Evolutionary conservation across 2,329 filamentous ascomycete genomes (phyloP), one percentile per base, ranked within the genome.

Genomic region (Aspergillus sp.): DNA sequence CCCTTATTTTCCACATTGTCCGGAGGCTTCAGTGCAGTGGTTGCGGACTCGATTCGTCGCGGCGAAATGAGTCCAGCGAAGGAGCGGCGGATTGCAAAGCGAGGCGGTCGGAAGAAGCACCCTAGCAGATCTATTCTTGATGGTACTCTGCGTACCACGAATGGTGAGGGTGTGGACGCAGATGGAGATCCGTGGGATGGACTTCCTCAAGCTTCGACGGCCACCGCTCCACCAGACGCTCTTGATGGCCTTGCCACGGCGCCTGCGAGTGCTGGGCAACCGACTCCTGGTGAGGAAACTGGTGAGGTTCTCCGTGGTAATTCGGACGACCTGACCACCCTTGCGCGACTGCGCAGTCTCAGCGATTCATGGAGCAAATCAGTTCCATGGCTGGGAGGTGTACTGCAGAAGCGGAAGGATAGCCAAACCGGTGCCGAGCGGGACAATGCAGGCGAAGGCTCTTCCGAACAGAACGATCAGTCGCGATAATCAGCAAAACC

Each of bases 11-110:
- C 84, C 31, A 86, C 88, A 0, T 78, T 90, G 1, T 87, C 84
- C 2, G 84, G 82, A 1, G 84, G 84, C 0, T 79, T 91, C 17
- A 86, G 82, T 70, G 87, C 84, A 1, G 84, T 90, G 52, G 86
- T 90, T 6, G 87, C 87, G 8, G 87, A 90, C 65, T 83, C 86
- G 23, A 78, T 89, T 28, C 82, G 87, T n/a, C 83, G 85, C 17
- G 84, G 85, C 15, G 79, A 85, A 62, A 81, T 80, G 8, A 77
- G 75, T 23, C 72, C 78, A 19, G 66, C 67, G 22, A 76, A 73
- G 57, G 71, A 73, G 41, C 74, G 76, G 25, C 69, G 67, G 49
- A 67, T 63, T 6, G 63, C 64, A 51, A 70, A 71, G 9, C 69
- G 66, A 57, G 58, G 64, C 7, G 68, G 71, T 23, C 72, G 70